phyloP scores from a whole-genome alignment of 768 basidiomycete genomes.

The Xerocomellus intermedius region DNA sequence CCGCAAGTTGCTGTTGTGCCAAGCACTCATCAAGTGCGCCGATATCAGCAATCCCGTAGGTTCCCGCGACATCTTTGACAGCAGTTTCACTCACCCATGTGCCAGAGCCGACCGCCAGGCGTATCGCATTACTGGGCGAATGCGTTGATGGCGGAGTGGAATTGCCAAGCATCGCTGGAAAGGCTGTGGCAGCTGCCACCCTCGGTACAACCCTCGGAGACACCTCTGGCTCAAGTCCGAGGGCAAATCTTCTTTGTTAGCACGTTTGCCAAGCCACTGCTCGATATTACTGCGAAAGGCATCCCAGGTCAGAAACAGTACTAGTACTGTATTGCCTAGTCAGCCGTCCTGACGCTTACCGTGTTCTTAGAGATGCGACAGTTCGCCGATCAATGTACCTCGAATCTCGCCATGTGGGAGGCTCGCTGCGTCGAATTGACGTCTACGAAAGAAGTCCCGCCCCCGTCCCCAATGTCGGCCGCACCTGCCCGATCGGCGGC shows the following conservation, averaged over 20 bases:
- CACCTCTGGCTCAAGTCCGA: constrained; percentile 63
- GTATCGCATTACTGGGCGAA: constrained; percentile 92
- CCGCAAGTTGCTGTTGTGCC: constrained; percentile 74
- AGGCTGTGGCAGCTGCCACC: constrained; percentile 68
- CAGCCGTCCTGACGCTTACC: constrained; percentile 10
- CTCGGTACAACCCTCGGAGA: constrained; percentile 47
- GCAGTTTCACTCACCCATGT: constrained; percentile 3
- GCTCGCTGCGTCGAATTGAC: constrained; percentile 43
- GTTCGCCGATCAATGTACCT: constrained; percentile 65
- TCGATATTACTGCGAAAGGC: constrained; percentile 68
- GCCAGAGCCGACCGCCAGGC: constrained; percentile 85
- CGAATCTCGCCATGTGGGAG: constrained; percentile 73
- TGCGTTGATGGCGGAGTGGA: constrained; percentile 89
- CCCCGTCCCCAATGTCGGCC: constrained; percentile 4
- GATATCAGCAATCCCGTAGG: constrained; percentile 98
- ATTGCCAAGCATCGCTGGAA: constrained; percentile 85
- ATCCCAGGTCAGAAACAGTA: constrained; percentile 59
- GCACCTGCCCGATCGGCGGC: constrained; percentile 35
- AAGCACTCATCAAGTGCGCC: constrained; percentile 93
- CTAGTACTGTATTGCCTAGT: neutral
- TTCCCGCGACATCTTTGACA: constrained; percentile 16
- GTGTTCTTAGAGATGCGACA: constrained; percentile 55
- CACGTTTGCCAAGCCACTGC: constrained; percentile 78
- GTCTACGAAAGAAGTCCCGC: constrained; percentile 14
- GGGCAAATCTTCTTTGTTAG: constrained; percentile 90